A percentile compares a stretch with the other conserved stretches of the same genome.
Evolutionary conservation across 495 filamentous ascomycete genomes (phyloP).

Genomic region (Penicillium manginii): DNA sequence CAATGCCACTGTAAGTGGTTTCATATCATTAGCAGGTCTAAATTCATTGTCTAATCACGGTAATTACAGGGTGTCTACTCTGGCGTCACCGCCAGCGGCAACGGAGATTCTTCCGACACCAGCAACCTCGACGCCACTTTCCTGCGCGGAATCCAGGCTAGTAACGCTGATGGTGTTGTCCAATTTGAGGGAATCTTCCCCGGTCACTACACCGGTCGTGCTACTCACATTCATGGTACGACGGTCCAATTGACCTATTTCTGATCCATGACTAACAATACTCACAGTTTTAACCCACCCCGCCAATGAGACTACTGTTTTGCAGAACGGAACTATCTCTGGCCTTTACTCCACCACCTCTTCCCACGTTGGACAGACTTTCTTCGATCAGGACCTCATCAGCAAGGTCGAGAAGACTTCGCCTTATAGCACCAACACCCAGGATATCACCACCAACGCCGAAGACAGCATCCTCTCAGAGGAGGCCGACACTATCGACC

Average conservation of each 20-base stretch:
- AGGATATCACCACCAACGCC: slow-evolving; percentile 52
- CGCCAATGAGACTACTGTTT: slow-evolving; percentile 34
- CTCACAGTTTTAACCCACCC: slow-evolving; percentile 39
- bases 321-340: slow-evolving; percentile 36
- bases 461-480: slow-evolving; percentile 53
- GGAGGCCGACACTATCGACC: slow-evolving; percentile 57
- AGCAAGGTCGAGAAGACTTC: slow-evolving; percentile 44
- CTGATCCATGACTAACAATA: not conserved
- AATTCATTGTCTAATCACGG: slow-evolving; percentile 10
- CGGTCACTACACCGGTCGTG: slow-evolving; percentile 55
- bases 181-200: slow-evolving; percentile 57
- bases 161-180: slow-evolving; percentile 52
- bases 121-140: slow-evolving; percentile 50
- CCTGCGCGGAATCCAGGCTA: slow-evolving; percentile 56
- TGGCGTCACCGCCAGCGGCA: slow-evolving; percentile 55
- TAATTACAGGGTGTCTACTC: slow-evolving; percentile 56
- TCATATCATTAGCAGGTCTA: slow-evolving; percentile 20
- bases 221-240: slow-evolving; percentile 41
- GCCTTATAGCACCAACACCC: slow-evolving; percentile 61
- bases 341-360: slow-evolving; percentile 34
- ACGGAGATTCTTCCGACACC: slow-evolving; percentile 46
- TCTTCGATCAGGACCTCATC: slow-evolving; percentile 62
- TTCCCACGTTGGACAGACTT: slow-evolving; percentile 64
- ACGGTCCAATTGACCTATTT: not conserved
- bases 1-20: slow-evolving; percentile 40